These are phyloP conservation scores for Aspergillus tanneri DNA, from an alignment of 2,329 filamentous ascomycete species.

Conservation along the genomic window DNA sequence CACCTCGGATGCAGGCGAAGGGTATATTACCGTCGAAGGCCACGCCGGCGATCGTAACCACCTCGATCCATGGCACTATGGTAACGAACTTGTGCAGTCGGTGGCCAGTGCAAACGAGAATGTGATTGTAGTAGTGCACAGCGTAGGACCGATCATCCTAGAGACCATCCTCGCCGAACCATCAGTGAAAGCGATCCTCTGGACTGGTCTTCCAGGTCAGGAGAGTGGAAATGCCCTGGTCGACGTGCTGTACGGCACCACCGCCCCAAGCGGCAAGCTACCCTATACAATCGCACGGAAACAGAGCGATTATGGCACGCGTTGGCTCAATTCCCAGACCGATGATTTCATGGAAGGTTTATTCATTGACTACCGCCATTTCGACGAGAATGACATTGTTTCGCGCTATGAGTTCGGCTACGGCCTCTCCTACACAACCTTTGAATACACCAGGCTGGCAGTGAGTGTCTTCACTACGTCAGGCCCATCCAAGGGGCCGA, in stretches of 20 bases:
- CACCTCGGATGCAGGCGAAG: constrained; percentile 51
- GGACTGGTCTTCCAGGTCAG: constrained; percentile 63
- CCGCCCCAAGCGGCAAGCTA: constrained; percentile 54
- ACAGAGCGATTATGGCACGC: constrained; percentile 50
- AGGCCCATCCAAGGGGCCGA: not conserved
- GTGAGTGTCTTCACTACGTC: constrained; percentile 50
- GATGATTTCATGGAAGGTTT: constrained; percentile 53
- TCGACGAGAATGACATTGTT: constrained; percentile 50
- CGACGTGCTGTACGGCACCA: constrained; percentile 48
- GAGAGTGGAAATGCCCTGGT: constrained; percentile 49
- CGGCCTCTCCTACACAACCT: constrained; percentile 57
- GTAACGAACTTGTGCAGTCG: constrained; percentile 49
- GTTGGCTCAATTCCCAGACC: constrained; percentile 12
- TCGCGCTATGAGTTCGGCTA: constrained; percentile 59
- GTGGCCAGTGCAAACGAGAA: constrained; percentile 60
- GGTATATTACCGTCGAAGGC: constrained; percentile 53
- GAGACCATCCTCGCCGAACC: constrained; percentile 62
- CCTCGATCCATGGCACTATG: constrained; percentile 49
- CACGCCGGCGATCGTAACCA: constrained; percentile 56
- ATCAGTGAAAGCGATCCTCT: constrained; percentile 64
- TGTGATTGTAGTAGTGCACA: constrained; percentile 65
- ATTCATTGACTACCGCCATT: constrained; percentile 57
- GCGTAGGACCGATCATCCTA: constrained; percentile 60
- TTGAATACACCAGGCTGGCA: constrained; percentile 47
- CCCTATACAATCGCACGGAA: constrained; percentile 62